These are phyloP conservation scores for Meredithiella fracta DNA, from an alignment of 2,329 filamentous ascomycete species.

Conservation along the genomic window DNA sequence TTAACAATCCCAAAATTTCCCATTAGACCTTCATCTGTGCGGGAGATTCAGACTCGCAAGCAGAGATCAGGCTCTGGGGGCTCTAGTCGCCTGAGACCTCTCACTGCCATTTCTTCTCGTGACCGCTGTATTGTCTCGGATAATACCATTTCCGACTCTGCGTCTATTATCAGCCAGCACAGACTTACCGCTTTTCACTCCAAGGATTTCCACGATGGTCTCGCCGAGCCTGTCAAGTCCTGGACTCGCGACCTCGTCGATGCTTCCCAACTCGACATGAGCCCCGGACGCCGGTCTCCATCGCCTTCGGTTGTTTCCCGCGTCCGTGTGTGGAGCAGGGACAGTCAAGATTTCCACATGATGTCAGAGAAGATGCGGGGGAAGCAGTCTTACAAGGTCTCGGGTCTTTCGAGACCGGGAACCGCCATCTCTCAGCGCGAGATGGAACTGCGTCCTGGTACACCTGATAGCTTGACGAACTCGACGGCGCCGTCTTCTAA, in stretches of 20 bases:
- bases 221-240: background rate
- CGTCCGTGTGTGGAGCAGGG: constrained; percentile 10
- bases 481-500: background rate
- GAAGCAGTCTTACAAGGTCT: constrained; percentile 1
- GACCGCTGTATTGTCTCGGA: constrained; percentile 1
- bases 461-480: constrained; percentile 4
- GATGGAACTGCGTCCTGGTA: constrained; percentile 1
- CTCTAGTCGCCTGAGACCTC: constrained; percentile 2
- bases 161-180: constrained; percentile 13
- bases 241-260: constrained; percentile 12
- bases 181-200: constrained; percentile 13
- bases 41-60: background rate
- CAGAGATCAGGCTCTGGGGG: background rate
- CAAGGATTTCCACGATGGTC: background rate
- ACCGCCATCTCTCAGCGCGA: background rate
- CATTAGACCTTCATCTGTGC: constrained; percentile 6
- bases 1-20: background rate
- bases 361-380: constrained; percentile 8
- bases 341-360: constrained; percentile 3
- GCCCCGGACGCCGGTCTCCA: constrained; percentile 2
- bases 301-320: constrained; percentile 4
- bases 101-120: constrained; percentile 7
- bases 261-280: constrained; percentile 6
- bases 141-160: constrained; percentile 8
- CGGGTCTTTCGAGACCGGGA: background rate